Evolutionary conservation across 2,329 filamentous ascomycete genomes (phyloP).

Genomic region (Penicillium brevicompactum): DNA sequence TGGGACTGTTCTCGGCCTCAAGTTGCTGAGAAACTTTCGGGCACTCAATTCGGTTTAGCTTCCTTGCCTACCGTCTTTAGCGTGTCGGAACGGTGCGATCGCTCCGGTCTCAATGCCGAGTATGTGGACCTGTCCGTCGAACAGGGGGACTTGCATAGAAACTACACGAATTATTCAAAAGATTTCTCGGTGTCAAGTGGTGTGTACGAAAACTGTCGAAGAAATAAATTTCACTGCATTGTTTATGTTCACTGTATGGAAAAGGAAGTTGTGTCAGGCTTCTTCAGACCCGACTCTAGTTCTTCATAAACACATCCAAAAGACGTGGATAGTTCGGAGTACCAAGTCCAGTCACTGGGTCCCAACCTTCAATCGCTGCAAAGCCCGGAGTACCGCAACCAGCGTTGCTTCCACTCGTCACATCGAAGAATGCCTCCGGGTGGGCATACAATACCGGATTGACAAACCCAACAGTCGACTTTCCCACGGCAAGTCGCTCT

Average conservation of each 20-base stretch:
- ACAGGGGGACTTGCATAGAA: not conserved
- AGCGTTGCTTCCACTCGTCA: slow-evolving; percentile 33
- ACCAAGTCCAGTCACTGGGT: slow-evolving; percentile 39
- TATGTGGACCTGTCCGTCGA: not conserved
- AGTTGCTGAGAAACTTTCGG: not conserved
- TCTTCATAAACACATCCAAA: slow-evolving; percentile 34
- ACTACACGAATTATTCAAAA: not conserved
- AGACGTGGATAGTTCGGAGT: slow-evolving; percentile 36
- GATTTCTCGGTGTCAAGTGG: not conserved
- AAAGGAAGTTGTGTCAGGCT: not conserved
- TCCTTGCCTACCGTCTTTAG: not conserved
- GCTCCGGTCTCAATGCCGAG: slow-evolving; percentile 3
- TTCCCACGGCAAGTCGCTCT: slow-evolving; percentile 52
- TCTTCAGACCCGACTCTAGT: slow-evolving; percentile 3
- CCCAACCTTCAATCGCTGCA: slow-evolving; percentile 29
- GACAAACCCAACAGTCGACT: slow-evolving; percentile 56
- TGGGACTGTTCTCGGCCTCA: not conserved
- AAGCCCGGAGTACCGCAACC: slow-evolving; percentile 36
- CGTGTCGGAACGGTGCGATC: slow-evolving; percentile 18
- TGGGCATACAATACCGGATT: slow-evolving; percentile 46
- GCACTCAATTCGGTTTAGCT: slow-evolving; percentile 8
- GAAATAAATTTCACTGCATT: not conserved
- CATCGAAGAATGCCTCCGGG: slow-evolving; percentile 34
- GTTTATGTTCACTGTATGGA: not conserved
- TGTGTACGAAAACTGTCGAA: not conserved